These are phyloP conservation scores for Candida ortonii DNA, from an alignment of 805 yeast genomes.

Conservation along the genomic window DNA sequence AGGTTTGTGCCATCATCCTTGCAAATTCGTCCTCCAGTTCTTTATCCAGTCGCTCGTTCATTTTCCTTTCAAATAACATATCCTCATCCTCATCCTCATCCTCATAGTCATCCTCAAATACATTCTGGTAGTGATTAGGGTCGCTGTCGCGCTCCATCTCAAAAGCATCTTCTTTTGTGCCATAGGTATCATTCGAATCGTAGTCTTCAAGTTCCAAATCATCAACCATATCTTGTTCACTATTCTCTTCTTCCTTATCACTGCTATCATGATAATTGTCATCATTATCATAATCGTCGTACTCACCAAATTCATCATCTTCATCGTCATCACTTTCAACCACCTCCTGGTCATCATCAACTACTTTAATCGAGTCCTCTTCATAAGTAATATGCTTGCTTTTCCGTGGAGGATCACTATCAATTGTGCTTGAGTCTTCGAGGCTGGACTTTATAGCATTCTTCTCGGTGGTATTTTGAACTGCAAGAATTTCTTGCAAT, in stretches of 20 bases:
- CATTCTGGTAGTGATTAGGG: too few relatives aligned
- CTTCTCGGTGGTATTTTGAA: too few relatives aligned
- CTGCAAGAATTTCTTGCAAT: constrained; percentile 35
- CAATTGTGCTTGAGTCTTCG: too few relatives aligned
- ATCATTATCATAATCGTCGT: constrained; percentile 33
- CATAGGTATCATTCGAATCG: too few relatives aligned
- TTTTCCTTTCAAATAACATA: constrained; percentile 26
- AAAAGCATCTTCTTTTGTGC: too few relatives aligned
- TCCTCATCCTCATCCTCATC: constrained; percentile 25
- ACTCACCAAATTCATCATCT: constrained; percentile 29
- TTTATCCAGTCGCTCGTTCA: constrained; percentile 28
- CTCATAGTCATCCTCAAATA: constrained; percentile 24
- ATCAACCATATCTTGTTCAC: constrained; percentile 21
- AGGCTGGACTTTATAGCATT: too few relatives aligned
- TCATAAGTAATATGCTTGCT: constrained; percentile 2
- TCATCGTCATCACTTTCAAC: constrained; percentile 20
- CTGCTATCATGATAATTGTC: constrained; percentile 26
- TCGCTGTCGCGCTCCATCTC: too few relatives aligned
- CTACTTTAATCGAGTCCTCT: constrained; percentile 2
- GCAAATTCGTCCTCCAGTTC: constrained; percentile 55
- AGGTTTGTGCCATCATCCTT: constrained; percentile 49
- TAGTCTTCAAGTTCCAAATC: constrained; percentile 29
- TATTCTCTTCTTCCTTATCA: constrained; percentile 16
- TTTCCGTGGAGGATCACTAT: constrained; percentile 9
- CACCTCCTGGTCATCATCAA: constrained; percentile 13